Evolutionary conservation across 768 basidiomycete species (phyloP), one percentile per base, ranked within the genome.

Genomic region (Psilocybe cyanescens): DNA sequence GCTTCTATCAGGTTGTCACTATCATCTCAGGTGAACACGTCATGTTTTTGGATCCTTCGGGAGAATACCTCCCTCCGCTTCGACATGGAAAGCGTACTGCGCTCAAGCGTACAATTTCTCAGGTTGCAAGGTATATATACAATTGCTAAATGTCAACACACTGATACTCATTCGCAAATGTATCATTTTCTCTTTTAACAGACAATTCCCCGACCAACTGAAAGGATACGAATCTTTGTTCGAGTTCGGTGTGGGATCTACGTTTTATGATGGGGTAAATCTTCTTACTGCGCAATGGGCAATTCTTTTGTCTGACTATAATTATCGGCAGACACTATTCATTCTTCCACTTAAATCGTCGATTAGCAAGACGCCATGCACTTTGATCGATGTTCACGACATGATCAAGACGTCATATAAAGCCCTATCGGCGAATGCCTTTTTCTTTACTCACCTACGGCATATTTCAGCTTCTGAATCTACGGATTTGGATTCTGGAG

Each of bases 31-130:
- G 75, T 7, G 60, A 67, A 16, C 44, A 61, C 41, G 68, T 75
- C 2, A 59, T 76, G 37, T 79, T 84, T 49, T 64, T 85, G 1
- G 79, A 84, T 67, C 84, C 84, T 0, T 75, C 78, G 5, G 75
- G 76, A 37, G 58, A 57, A 3, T 71, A 77, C 63, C 71, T 84
- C 24, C 79, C 81, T 2, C 61, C 71, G 3, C 9, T 46, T 19
- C 24, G 33, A 16, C 33, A 57, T 28, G 63, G 61, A 28, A 68
- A 65, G 12, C 70, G 76, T 37, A 75, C 75, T 1, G 70, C 77
- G 2, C 64, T 77, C 16, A 60, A 59, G n/a, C 51, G 76, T 46
- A 16, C 64, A 71, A 11, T 68, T 81, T 61, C 62, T 4, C 57
- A 65, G 11, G 69, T 81, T 11, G 68, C 70, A 67, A 68, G 65